A percentile compares a stretch with the other conserved stretches of the same genome.
phyloP scores from a whole-genome alignment of 306 rosid genomes.

The Luffa acutangula region DNA sequence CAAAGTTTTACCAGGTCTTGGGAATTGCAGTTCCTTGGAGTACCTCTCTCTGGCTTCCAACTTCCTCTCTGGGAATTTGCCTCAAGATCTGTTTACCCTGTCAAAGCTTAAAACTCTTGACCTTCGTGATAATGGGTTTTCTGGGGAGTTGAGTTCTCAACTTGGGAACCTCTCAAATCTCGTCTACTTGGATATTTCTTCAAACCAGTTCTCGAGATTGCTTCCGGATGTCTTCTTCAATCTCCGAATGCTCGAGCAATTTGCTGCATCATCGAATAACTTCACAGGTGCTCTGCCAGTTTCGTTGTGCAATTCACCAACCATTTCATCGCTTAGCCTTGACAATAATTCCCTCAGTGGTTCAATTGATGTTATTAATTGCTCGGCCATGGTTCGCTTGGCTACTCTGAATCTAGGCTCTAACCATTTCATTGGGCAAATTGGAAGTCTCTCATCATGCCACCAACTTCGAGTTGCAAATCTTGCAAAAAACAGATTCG shows the following conservation, averaged over 20 bases:
- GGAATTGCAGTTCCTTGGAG: conserved; percentile 26
- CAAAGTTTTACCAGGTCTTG: conserved; percentile 20
- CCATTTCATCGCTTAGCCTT: conserved; percentile 22
- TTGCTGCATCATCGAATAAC: conserved; percentile 30
- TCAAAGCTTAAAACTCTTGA: conserved; percentile 7
- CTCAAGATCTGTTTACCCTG: conserved; percentile 22
- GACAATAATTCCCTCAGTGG: conserved; percentile 40
- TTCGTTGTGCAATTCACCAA: conserved; percentile 26
- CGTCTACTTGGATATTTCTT: conserved; percentile 23
- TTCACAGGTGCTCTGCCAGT: conserved; percentile 23
- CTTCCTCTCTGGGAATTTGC: conserved; percentile 18
- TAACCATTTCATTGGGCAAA: conserved; percentile 28
- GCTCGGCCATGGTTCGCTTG: conserved; percentile 29
- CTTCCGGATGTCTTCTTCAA: conserved; percentile 30
- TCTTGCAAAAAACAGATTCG: conserved; percentile 30
- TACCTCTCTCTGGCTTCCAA: conserved; percentile 22
- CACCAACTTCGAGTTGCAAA: conserved; percentile 23
- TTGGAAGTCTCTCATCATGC: conserved; percentile 33
- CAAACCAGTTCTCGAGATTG: conserved; percentile 20
- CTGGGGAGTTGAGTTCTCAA: conserved; percentile 23
- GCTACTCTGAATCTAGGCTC: conserved; percentile 36
- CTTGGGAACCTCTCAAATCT: conserved; percentile 32
- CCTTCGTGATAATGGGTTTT: conserved; percentile 25
- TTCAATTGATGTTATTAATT: conserved; percentile 16
- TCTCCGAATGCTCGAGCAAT: conserved; percentile 2